Base-by-base conservation (phyloP, 495 filamentous ascomycete genomes). In the Chlorociboria aeruginascens region DNA sequence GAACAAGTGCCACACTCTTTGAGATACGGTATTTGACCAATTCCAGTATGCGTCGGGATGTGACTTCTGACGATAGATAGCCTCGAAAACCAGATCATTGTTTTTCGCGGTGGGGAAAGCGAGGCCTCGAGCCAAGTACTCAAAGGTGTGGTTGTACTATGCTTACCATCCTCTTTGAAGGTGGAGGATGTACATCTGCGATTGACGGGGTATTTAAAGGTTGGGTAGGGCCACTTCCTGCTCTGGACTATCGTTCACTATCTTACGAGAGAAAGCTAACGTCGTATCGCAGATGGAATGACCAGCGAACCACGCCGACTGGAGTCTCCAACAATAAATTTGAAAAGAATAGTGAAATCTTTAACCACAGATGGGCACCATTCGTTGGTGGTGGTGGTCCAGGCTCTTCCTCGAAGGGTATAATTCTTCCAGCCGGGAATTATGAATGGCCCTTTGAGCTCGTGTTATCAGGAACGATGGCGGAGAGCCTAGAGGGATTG, bases 371-470 rank as follows among this genome's bases (percentile, higher is more conserved):
- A 49, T 78, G 71, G 71, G 33, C 57, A 8, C 66, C 70, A 3
- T 76, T 76, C 50, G 68, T 65, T 1, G 56, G 56, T 33, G 47
- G 42, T 11, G 44, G 39, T 46, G 58, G 37, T 37, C 46, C 40
- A 52, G 73, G 69, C 40, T 65, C 63, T 41, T 60, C 62, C 14
- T 64, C 58, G 1, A 68, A 57, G 53, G 68, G 81, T 30, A 77
- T 81, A 54, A 75, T 75, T 8, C 65, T 95, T 30, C 69, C 72
- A 6, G 72, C 83, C 3, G 87, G 85, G 41, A 88, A 90, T 59
- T 89, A 96, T 62, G 89, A 95, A 62, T 96, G 84, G 67, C 83
- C 84, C 0, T 96, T 96, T 63, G 79, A 92, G 54, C 66, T 88
- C 49, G 67, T 82, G 42, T 67, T 97, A 11, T 76, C 85, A 12